Evolutionary conservation across 2,329 filamentous ascomycete genomes (phyloP), one percentile per base, ranked within the genome.

Genomic region (Orbilia ellipsospora): DNA sequence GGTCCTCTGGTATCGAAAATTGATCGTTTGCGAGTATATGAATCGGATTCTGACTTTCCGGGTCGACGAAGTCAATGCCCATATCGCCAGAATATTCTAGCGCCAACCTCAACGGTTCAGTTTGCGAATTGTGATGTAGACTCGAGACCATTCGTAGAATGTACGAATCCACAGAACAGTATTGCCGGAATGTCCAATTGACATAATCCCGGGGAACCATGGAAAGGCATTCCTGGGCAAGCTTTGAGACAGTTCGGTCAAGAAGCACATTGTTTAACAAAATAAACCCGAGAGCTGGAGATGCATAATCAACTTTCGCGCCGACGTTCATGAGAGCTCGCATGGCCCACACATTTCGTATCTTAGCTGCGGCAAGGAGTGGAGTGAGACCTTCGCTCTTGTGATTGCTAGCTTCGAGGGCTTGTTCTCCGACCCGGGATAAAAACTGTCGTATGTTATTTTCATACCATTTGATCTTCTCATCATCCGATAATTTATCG

Each of bases 341-440:
- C n/a, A 87, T 86, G 20, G 87, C 85, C 0, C 87, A 83, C 10
- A 85, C 78, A n/a, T 86, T 85, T 8, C 87, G 86, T 1, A 87
- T 82, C 1, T 84, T 82, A 76, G 89, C 90, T 0, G 92, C 91
- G 7, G 92, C 80, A 66, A 89, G 85, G 0, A 96, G 84, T 1
- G 92, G 91, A 0, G 91, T 94, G 60, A 86, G 83, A 10, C 31
- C 0, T 88, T 88, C 6, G 83, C 80, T 0, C 84, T 81, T 0
- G 86, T 88, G 79, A 88, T 23, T 7, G 5, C 91, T 57, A 86
- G 84, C 68, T 93, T 87, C 0, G 95, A 79, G 0, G 85, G 85
- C 31, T 1, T 86, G 83, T 0, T 91, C 91, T 65, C 86, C 85
- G 10, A 85, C 84, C 26, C 89, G 84, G 60, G 50, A 55, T 31